Evolutionary conservation across 192 early-diverging fungal species (phyloP).

Genomic region (Mortierella antarctica): DNA sequence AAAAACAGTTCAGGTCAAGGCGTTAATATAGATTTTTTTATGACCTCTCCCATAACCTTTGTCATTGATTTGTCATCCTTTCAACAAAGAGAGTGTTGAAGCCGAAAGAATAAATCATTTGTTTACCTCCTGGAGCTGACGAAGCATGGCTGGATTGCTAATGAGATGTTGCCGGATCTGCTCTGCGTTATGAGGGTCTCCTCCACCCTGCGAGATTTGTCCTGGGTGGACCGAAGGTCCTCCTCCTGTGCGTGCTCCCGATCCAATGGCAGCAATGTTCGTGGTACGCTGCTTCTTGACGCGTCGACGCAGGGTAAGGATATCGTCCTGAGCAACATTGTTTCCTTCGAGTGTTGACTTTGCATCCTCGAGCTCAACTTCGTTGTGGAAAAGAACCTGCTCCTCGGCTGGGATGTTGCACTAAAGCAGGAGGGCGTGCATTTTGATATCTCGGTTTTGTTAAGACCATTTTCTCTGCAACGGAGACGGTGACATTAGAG

Average conservation of each 20-base stretch:
- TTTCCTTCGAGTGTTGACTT: slow-evolving; percentile 73
- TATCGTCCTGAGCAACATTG: slow-evolving; percentile 77
- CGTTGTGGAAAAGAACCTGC: slow-evolving; percentile 78
- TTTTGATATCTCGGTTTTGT: too few relatives aligned
- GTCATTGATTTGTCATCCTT: slow-evolving; percentile 10
- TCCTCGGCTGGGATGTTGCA: slow-evolving; percentile 70
- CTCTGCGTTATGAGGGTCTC: slow-evolving; percentile 58
- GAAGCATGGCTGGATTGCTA: slow-evolving; percentile 64
- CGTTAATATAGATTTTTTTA: neutral
- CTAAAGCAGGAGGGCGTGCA: slow-evolving; percentile 34
- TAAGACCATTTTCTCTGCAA: too few relatives aligned
- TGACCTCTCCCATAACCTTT: neutral
- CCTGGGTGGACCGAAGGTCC: slow-evolving; percentile 21
- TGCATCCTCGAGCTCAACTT: slow-evolving; percentile 65
- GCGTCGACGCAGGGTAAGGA: slow-evolving; percentile 70
- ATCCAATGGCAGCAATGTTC: slow-evolving; percentile 15
- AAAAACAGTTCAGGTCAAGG: slow-evolving; percentile 1
- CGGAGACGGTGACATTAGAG: neutral
- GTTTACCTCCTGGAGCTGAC: slow-evolving; percentile 67
- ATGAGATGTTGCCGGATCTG: slow-evolving; percentile 73
- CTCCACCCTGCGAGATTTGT: slow-evolving; percentile 33
- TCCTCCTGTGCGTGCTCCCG: slow-evolving; percentile 11
- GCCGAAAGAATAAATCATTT: neutral
- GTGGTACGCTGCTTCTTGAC: slow-evolving; percentile 40
- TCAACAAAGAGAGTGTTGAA: neutral